Percentiles rank a stretch among this genome's conserved stretches.
Conservation (phyloP, 169 alveolate species). For the Theileria equi region DNA sequence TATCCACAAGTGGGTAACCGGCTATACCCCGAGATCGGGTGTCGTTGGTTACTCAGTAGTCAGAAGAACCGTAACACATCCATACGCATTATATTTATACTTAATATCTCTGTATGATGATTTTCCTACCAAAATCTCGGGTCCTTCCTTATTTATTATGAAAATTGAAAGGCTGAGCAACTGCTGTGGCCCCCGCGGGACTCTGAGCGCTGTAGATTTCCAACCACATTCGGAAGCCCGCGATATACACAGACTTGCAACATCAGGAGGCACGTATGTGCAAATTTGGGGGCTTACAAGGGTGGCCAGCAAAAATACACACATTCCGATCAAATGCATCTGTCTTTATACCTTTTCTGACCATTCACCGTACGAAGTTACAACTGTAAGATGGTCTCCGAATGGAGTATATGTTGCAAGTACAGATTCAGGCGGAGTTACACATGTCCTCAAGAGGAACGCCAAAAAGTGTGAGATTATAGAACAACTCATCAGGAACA, state of each 20-base stretch:
- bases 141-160: slow-evolving; percentile 16
- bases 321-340: slow-evolving; percentile 28
- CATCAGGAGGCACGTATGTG: slow-evolving; percentile 52
- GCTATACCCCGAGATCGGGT: too few species aligned
- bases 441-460: slow-evolving; percentile 43
- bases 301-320: neutral
- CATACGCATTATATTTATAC: too few species aligned
- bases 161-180: slow-evolving; percentile 49
- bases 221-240: slow-evolving; percentile 54
- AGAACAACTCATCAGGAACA: slow-evolving; percentile 3
- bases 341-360: slow-evolving; percentile 45
- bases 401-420: slow-evolving; percentile 62
- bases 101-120: too few species aligned
- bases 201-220: slow-evolving; percentile 57
- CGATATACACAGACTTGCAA: slow-evolving; percentile 52
- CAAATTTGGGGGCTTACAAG: slow-evolving; percentile 63
- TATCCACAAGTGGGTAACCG: too few species aligned
- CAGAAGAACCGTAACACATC: too few species aligned
- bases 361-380: slow-evolving; percentile 62
- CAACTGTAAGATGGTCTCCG: slow-evolving; percentile 63
- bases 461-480: slow-evolving; percentile 29
- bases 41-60: too few species aligned
- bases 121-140: too few species aligned
- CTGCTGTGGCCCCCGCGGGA: slow-evolving; percentile 64
- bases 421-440: slow-evolving; percentile 61